Base-by-base conservation (phyloP, 768 basidiomycete species). In the Trametes meyenii region DNA sequence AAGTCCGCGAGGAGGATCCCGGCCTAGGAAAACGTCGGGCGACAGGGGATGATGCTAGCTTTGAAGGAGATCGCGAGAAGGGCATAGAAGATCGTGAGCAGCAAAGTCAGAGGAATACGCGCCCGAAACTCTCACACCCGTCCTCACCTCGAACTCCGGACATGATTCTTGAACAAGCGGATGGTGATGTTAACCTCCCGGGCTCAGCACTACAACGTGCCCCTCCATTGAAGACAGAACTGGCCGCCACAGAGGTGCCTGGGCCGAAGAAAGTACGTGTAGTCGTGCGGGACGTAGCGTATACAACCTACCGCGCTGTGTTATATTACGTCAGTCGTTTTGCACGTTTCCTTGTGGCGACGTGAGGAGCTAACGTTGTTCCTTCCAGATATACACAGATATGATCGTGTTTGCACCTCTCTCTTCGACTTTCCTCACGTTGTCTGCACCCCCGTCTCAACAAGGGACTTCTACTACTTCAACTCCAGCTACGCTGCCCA, bases 351-450 rank as follows among this genome's bases (percentile, higher is more conserved):
- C 3, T 53, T 36, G 42, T 38, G 17, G 16, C n/a, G 17, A n/a
- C n/a, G 24, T 3, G 26, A 12, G 26, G 6, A 21, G 46, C 11
- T n/a, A 23, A 26, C 2, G 7, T 19, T 5, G 16, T 50, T 21
- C 29, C 24, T 33, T 1, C 48, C 26, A 93, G 92, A 77, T 95
- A 24, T 96, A 95, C 71, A 95, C 93, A 16, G 91, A 94, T 67
- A 82, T 81, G 26, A 89, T 95, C 64, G 81, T 87, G 29, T 95
- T 95, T 65, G 90, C 94, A 0, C 93, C 93, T 0, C 76, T 95
- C 17, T 85, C 91, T 0, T 95, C 94, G 6, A 82, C 85, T 35
- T 89, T 90, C 64, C 67, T 73, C 16, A 44, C 68, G 19, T 50
- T 62, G 55, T 38, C 75, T 40, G 66, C 66, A 14, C 66, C 62